These are phyloP conservation scores for Hyphochytrium catenoides DNA, from an alignment of 352 stramenopile species.

Conservation along the genomic window DNA sequence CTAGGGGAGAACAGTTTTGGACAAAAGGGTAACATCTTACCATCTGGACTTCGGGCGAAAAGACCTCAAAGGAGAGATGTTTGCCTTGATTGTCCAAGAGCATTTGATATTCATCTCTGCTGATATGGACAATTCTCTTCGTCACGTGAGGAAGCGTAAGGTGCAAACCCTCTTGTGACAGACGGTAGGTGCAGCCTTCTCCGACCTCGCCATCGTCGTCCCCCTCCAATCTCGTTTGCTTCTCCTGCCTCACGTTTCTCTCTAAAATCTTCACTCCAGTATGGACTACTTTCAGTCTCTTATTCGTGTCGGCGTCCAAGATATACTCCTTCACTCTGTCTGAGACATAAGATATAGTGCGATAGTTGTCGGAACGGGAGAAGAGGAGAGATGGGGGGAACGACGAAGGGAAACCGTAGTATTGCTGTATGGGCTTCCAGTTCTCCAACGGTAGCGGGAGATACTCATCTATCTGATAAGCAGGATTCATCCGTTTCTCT, in stretches of 20 bases:
- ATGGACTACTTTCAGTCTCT: slow-evolving; percentile 68
- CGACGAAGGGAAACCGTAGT: slow-evolving; percentile 31
- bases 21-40: too few species aligned
- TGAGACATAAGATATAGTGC: slow-evolving; percentile 56
- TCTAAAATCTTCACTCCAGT: slow-evolving; percentile 76
- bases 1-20: too few species aligned
- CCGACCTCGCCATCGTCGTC: too few species aligned
- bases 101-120: too few species aligned
- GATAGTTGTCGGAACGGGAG: slow-evolving; percentile 55
- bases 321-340: slow-evolving; percentile 50
- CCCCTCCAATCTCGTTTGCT: too few species aligned
- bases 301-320: slow-evolving; percentile 50
- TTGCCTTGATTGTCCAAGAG: too few species aligned
- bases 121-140: slow-evolving; percentile 13
- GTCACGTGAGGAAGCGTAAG: slow-evolving; percentile 42
- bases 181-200: slow-evolving; percentile 45
- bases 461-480: too few species aligned
- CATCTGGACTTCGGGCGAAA: too few species aligned
- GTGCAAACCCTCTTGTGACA: slow-evolving; percentile 59
- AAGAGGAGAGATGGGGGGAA: slow-evolving; percentile 57
- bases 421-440: slow-evolving; percentile 24
- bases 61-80: too few species aligned
- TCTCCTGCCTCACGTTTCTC: too few species aligned
- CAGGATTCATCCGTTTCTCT: too few species aligned
- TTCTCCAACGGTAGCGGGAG: too few species aligned